phyloP scores from a whole-genome alignment of 2,329 filamentous ascomycete genomes.

The Penicillium italicum region DNA sequence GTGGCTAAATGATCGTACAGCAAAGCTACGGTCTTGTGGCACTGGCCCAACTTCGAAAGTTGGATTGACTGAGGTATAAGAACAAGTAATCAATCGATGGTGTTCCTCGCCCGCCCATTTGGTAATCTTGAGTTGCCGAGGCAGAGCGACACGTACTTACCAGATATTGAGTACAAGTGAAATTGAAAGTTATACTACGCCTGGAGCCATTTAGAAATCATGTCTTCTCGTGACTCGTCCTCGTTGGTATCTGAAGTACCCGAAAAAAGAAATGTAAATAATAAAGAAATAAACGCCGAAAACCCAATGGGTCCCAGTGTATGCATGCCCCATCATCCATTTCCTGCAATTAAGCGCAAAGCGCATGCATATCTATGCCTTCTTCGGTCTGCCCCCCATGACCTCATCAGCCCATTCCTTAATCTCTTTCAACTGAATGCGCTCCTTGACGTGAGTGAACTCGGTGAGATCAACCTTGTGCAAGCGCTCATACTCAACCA shows the following conservation, averaged over 20 bases:
- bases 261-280: neutral
- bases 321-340: neutral
- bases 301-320: neutral
- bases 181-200: neutral
- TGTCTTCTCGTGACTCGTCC: slow-evolving; percentile 13
- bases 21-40: neutral
- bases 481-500: slow-evolving; percentile 89
- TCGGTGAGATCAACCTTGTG: slow-evolving; percentile 74
- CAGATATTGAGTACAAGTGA: neutral
- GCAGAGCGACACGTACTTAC: neutral
- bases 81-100: neutral
- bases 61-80: neutral
- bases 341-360: neutral
- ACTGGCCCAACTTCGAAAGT: neutral
- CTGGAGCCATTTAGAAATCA: slow-evolving; percentile 3
- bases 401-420: slow-evolving; percentile 74
- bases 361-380: slow-evolving; percentile 27
- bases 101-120: neutral
- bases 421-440: slow-evolving; percentile 72
- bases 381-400: slow-evolving; percentile 66
- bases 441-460: slow-evolving; percentile 65
- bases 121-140: neutral
- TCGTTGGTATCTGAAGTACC: slow-evolving; percentile 19
- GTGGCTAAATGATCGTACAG: neutral
- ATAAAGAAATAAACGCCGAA: slow-evolving; percentile 14